These are phyloP conservation scores for Lipomyces yamadae DNA, from an alignment of 805 yeast species.

Conservation along the genomic window DNA sequence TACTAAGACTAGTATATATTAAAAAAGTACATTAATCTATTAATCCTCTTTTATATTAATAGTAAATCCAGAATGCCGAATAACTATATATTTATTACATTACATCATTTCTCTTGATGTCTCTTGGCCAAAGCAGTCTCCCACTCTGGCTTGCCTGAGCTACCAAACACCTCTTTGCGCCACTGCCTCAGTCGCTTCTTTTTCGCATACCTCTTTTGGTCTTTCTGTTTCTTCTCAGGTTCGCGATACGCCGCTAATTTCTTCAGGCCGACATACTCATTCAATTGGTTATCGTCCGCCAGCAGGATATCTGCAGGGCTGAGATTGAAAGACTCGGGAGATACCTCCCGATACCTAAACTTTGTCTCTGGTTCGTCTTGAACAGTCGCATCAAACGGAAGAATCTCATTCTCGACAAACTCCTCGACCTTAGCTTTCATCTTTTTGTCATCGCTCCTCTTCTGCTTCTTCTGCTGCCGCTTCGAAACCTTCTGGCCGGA, in stretches of 20 bases:
- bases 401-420: slow-evolving; percentile 74
- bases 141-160: slow-evolving; percentile 52
- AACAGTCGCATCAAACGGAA: slow-evolving; percentile 54
- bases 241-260: slow-evolving; percentile 93
- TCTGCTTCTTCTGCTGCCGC: slow-evolving; percentile 42
- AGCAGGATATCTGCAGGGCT: slow-evolving; percentile 82
- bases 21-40: too few relatives aligned
- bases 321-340: slow-evolving; percentile 91
- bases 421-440: slow-evolving; percentile 68
- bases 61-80: too few relatives aligned
- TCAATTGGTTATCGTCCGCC: slow-evolving; percentile 86
- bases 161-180: slow-evolving; percentile 80
- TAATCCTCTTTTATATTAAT: too few relatives aligned
- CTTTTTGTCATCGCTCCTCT: slow-evolving; percentile 55
- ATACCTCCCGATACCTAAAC: slow-evolving; percentile 90
- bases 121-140: slow-evolving; percentile 12
- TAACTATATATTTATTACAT: background rate
- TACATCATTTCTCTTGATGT: background rate
- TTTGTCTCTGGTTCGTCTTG: slow-evolving; percentile 45
- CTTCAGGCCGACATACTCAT: slow-evolving; percentile 83
- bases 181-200: slow-evolving; percentile 83
- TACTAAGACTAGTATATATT: too few relatives aligned
- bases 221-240: slow-evolving; percentile 70
- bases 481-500: slow-evolving; percentile 35
- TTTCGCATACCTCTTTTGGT: slow-evolving; percentile 82